These are phyloP conservation scores for Paraurostyla sp. DNA, from an alignment of 73 alveolate species.

Conservation along the genomic window DNA sequence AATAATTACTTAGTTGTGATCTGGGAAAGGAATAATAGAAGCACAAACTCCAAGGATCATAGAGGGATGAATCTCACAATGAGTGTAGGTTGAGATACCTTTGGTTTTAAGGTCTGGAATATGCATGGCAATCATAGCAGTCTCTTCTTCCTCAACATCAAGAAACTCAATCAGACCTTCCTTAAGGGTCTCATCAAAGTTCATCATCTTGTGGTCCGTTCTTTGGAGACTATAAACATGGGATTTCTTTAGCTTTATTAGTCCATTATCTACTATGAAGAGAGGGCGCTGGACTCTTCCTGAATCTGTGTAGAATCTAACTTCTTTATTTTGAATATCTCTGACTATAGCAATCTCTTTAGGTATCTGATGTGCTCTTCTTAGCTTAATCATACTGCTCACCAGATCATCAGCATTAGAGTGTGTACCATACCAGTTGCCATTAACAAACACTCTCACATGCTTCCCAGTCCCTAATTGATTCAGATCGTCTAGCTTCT, in stretches of 20 bases:
- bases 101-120: constrained; percentile 86
- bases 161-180: constrained; percentile 97
- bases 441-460: constrained; percentile 98
- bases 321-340: constrained; percentile 95
- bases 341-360: constrained; percentile 97
- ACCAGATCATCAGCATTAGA: constrained; percentile 91
- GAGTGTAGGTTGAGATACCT: constrained; percentile 94
- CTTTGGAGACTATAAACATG: constrained; percentile 67
- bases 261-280: constrained; percentile 90
- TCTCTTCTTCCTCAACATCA: constrained; percentile 99
- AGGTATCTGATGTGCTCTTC: constrained; percentile 86
- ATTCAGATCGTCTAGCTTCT: constrained; percentile 84
- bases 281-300: constrained; percentile 99
- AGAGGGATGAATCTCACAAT: constrained; percentile 99
- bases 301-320: constrained; percentile 97
- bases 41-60: constrained; percentile 99
- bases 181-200: constrained; percentile 90
- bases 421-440: constrained; percentile 99
- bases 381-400: constrained; percentile 75
- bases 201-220: constrained; percentile 30
- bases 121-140: constrained; percentile 99
- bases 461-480: constrained; percentile 80
- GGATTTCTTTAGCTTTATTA: constrained; percentile 73
- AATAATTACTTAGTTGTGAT: constrained; percentile 92
- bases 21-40: constrained; percentile 99